Conservation (phyloP, 257 asterid species). For the Prunella vulgaris region DNA sequence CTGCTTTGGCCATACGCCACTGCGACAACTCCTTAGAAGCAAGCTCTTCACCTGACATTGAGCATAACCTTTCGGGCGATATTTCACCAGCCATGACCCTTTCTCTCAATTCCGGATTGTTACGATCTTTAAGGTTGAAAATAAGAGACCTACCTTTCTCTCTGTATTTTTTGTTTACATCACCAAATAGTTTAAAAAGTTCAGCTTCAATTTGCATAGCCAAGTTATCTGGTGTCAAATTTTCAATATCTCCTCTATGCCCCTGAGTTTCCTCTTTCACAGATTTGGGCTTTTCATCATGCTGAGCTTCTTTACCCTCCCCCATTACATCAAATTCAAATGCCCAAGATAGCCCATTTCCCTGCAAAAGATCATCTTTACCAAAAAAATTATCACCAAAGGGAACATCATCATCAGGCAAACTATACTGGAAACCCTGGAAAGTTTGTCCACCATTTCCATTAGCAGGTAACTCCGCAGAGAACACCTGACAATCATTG, state of each 20-base stretch:
- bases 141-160: conserved; percentile 95
- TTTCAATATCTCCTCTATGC: conserved; percentile 16
- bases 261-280: conserved; percentile 36
- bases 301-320: conserved; percentile 44
- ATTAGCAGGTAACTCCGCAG: conserved; percentile 37
- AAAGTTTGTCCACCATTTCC: conserved; percentile 39
- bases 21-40: conserved; percentile 96
- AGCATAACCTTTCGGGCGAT: conserved; percentile 73
- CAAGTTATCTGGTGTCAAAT: conserved; percentile 44
- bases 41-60: conserved; percentile 98
- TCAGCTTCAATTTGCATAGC: conserved; percentile 69
- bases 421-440: conserved; percentile 47
- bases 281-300: conserved; percentile 30
- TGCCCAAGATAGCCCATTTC: conserved; percentile 99
- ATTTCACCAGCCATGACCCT: conserved; percentile 85
- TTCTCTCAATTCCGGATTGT: conserved; percentile 88
- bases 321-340: conserved; percentile 61
- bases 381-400: conserved; percentile 71
- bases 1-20: conserved; percentile 97
- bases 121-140: conserved; percentile 90
- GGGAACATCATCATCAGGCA: conserved; percentile 65
- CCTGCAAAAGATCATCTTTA: conserved; percentile 94
- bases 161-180: conserved; percentile 90
- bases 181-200: conserved; percentile 72
- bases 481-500: conserved; percentile 31